Conservation (phyloP, 495 filamentous ascomycete species). For the Aspergillus campestris region DNA sequence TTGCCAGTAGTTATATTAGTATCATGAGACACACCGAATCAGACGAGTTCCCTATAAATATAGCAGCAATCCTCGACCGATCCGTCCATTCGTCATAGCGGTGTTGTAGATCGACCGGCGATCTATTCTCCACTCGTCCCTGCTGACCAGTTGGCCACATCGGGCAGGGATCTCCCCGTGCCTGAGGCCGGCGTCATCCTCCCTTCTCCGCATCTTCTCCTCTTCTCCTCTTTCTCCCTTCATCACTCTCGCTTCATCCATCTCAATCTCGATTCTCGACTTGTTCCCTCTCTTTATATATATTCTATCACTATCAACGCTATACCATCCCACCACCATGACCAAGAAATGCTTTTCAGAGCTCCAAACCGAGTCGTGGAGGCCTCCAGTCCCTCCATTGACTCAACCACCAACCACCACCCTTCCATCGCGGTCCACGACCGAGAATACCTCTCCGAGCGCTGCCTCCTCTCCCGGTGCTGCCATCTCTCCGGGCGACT, state of each 20-base stretch:
- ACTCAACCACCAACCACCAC: neutral
- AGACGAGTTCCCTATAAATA: too few species aligned
- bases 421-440: neutral
- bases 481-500: constrained; percentile 43
- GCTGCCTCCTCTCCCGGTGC: constrained; percentile 10
- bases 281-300: neutral
- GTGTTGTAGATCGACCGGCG: too few species aligned
- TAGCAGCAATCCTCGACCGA: too few species aligned
- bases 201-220: neutral
- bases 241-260: neutral
- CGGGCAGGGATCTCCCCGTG: neutral
- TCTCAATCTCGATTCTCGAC: too few species aligned
- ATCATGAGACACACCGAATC: neutral
- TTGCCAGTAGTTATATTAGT: neutral
- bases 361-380: constrained; percentile 14
- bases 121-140: neutral
- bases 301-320: neutral
- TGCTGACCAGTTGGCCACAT: too few species aligned
- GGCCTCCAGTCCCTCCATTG: neutral
- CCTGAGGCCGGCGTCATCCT: neutral
- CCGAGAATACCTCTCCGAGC: constrained; percentile 8
- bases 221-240: neutral
- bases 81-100: too few species aligned
- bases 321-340: constrained; percentile 7
- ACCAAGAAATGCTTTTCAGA: constrained; percentile 11